phyloP scores from a whole-genome alignment of 2,329 filamentous ascomycete genomes.

The Ophiostoma tasmaniense region DNA sequence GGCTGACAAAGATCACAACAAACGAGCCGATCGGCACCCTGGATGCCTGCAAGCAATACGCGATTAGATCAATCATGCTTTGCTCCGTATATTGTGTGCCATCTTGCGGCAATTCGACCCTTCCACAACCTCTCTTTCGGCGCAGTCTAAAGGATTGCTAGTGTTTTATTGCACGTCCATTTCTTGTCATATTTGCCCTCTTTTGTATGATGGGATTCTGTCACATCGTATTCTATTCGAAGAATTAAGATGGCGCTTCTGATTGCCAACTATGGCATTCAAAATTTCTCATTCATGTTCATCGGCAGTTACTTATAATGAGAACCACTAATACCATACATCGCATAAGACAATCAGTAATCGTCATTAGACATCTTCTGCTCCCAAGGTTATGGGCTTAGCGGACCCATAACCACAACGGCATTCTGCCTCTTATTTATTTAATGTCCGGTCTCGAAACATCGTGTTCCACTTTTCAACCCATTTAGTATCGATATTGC shows the following conservation, averaged over 20 bases:
- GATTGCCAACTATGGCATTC: background rate
- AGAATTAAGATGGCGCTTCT: background rate
- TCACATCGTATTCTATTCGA: background rate
- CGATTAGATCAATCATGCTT: too few relatives aligned
- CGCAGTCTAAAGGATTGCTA: background rate
- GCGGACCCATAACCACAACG: too few relatives aligned
- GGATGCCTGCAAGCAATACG: too few relatives aligned
- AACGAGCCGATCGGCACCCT: too few relatives aligned
- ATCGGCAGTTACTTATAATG: background rate
- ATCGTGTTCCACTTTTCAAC: too few relatives aligned
- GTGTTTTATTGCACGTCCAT: background rate
- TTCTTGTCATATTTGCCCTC: background rate
- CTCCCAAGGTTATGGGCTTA: too few relatives aligned
- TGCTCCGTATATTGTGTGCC: too few relatives aligned
- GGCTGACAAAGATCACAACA: too few relatives aligned
- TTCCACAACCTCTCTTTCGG: background rate
- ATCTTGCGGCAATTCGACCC: too few relatives aligned
- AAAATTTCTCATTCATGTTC: background rate
- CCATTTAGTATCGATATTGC: too few relatives aligned
- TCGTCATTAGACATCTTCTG: background rate
- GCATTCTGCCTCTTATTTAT: too few relatives aligned
- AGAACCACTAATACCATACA: background rate
- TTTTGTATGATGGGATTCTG: background rate
- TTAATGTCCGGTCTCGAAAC: too few relatives aligned
- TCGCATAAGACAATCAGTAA: background rate